phyloP scores from a whole-genome alignment of 768 basidiomycete species.

The Leccinum rimulosum region DNA sequence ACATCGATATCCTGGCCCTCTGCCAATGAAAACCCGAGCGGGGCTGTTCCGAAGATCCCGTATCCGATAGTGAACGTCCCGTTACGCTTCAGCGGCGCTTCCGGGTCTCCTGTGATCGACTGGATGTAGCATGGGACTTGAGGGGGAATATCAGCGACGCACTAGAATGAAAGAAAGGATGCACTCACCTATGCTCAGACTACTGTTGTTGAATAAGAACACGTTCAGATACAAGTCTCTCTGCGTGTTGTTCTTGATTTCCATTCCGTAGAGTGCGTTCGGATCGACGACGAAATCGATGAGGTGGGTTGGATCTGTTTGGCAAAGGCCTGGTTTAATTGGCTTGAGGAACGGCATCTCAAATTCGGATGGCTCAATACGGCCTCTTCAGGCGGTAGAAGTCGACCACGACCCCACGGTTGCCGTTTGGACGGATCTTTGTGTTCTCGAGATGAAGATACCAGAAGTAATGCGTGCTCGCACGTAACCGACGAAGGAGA shows the following conservation, averaged over 20 bases:
- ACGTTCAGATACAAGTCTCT: neutral
- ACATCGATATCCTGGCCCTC: neutral
- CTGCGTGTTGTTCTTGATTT: slow-evolving; percentile 10
- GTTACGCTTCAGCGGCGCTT: neutral
- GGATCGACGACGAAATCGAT: neutral
- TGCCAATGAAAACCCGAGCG: slow-evolving; percentile 2
- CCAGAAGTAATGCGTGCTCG: neutral
- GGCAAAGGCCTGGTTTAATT: neutral
- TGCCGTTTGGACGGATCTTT: neutral
- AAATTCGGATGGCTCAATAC: neutral
- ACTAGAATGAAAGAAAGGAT: neutral
- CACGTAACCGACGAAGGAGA: slow-evolving; percentile 40
- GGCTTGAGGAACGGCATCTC: neutral
- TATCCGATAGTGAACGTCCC: neutral
- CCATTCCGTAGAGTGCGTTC: neutral
- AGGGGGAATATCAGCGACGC: neutral
- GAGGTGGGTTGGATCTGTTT: neutral
- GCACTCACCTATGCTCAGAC: neutral
- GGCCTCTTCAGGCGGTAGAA: neutral
- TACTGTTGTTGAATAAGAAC: neutral
- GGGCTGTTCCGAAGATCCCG: neutral
- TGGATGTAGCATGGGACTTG: neutral
- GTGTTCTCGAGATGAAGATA: neutral
- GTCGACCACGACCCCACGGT: neutral
- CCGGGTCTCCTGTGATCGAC: neutral